Percentiles rank a stretch among this genome's conserved stretches.
phyloP scores from a whole-genome alignment of 768 basidiomycete species.

The Termitomyces sp. region DNA sequence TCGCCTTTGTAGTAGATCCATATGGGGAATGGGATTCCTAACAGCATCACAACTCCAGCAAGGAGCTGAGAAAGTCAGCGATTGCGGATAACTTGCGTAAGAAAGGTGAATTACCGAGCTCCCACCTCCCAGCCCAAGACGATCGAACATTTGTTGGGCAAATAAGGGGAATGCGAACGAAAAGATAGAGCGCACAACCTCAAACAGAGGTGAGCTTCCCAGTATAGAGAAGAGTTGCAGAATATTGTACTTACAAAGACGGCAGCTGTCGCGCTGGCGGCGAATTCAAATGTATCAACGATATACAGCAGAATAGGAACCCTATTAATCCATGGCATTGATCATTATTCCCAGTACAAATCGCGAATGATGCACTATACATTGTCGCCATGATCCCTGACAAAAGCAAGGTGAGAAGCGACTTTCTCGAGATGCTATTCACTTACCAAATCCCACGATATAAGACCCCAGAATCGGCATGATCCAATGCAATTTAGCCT shows the following conservation, averaged over 20 bases:
- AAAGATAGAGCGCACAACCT: constrained; percentile 43
- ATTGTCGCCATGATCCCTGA: constrained; percentile 53
- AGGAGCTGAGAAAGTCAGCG: constrained; percentile 23
- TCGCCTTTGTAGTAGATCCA: constrained; percentile 71
- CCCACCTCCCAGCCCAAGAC: constrained; percentile 60
- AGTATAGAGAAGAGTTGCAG: background rate
- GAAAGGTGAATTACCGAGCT: constrained; percentile 41
- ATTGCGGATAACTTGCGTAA: constrained; percentile 20
- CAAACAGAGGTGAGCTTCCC: background rate
- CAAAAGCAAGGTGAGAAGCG: background rate
- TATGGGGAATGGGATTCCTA: constrained; percentile 72
- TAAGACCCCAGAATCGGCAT: constrained; percentile 68
- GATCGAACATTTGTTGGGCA: constrained; percentile 55
- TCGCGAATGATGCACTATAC: constrained; percentile 26
- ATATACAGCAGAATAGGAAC: constrained; percentile 67
- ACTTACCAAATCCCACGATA: constrained; percentile 53
- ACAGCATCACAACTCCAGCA: constrained; percentile 53
- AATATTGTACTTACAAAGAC: constrained; percentile 50
- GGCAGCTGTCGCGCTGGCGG: constrained; percentile 66
- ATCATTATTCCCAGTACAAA: background rate
- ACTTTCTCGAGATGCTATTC: background rate
- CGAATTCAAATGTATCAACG: constrained; percentile 67
- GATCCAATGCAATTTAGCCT: constrained; percentile 65
- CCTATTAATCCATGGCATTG: constrained; percentile 28
- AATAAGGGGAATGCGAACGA: constrained; percentile 47